phyloP scores from a whole-genome alignment of 2,329 filamentous ascomycete genomes.

The Tolypocladium paradoxum region DNA sequence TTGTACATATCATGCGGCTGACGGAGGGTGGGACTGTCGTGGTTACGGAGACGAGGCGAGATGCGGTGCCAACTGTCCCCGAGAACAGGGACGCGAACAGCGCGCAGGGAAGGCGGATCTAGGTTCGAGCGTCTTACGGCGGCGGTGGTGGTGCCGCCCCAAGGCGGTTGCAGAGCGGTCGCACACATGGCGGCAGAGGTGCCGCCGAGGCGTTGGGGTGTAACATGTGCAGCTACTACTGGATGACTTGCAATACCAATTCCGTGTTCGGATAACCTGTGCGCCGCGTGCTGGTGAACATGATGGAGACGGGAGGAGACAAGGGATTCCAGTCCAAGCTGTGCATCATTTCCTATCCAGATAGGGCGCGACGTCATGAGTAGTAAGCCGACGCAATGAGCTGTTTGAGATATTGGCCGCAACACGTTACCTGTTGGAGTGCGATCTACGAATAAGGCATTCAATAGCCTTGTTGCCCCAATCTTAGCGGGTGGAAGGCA shows the following conservation, averaged over 20 bases:
- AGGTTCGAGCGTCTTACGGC: background rate
- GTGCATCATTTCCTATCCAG: background rate
- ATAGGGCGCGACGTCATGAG: background rate
- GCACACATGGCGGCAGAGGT: background rate
- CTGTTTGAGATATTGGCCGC: background rate
- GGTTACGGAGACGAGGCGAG: background rate
- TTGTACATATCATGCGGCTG: background rate
- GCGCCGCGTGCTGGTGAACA: background rate
- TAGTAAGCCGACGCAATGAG: background rate
- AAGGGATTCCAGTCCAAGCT: background rate
- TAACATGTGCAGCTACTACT: background rate
- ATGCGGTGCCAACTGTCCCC: background rate
- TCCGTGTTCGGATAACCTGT: background rate
- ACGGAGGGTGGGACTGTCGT: background rate
- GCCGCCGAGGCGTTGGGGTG: constrained; percentile 1
- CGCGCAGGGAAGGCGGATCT: background rate
- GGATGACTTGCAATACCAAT: background rate
- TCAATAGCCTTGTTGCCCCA: background rate
- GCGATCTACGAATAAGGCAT: background rate
- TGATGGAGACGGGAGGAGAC: background rate
- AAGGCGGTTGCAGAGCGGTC: background rate
- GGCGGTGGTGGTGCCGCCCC: background rate
- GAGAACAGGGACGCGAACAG: background rate
- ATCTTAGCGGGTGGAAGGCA: background rate
- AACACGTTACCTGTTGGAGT: background rate